Evolutionary conservation across 495 filamentous ascomycete genomes (phyloP).

Genomic region (Cryomyces minteri): DNA sequence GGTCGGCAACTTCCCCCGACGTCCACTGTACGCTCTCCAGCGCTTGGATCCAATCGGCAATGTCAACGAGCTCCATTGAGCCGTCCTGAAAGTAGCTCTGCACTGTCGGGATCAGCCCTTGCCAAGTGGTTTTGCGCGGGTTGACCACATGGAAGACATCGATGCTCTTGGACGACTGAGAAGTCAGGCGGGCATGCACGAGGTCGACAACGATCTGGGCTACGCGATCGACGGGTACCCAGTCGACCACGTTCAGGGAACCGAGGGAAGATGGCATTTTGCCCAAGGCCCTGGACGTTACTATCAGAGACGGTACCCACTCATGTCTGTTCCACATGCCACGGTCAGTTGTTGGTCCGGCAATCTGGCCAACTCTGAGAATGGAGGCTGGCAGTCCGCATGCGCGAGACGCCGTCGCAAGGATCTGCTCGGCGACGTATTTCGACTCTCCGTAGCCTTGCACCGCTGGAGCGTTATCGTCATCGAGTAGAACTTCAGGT

Average conservation of each 20-base stretch:
- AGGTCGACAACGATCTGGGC: conserved; percentile 1
- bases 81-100: background rate
- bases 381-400: background rate
- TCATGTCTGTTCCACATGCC: conserved; percentile 4
- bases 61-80: background rate
- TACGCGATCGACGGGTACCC: conserved; percentile 3
- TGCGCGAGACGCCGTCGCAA: background rate
- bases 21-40: background rate
- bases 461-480: background rate
- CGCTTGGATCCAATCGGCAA: background rate
- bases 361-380: conserved; percentile 4
- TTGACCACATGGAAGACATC: conserved; percentile 3
- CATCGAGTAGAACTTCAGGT: conserved; percentile 1
- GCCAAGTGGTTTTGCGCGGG: background rate
- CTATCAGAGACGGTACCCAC: conserved; percentile 3
- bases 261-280: conserved; percentile 1
- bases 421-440: conserved; percentile 3
- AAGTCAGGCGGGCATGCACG: background rate
- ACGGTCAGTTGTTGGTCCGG: background rate
- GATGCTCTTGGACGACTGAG: background rate
- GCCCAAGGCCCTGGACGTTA: background rate
- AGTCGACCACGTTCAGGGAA: conserved; percentile 1
- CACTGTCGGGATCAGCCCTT: background rate
- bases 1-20: background rate
- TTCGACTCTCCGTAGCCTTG: conserved; percentile 7